Percentiles rank a stretch among this genome's conserved stretches.
phyloP scores from a whole-genome alignment of 371 early-diverging fungal species.

The Dichotomocladium elegans region DNA sequence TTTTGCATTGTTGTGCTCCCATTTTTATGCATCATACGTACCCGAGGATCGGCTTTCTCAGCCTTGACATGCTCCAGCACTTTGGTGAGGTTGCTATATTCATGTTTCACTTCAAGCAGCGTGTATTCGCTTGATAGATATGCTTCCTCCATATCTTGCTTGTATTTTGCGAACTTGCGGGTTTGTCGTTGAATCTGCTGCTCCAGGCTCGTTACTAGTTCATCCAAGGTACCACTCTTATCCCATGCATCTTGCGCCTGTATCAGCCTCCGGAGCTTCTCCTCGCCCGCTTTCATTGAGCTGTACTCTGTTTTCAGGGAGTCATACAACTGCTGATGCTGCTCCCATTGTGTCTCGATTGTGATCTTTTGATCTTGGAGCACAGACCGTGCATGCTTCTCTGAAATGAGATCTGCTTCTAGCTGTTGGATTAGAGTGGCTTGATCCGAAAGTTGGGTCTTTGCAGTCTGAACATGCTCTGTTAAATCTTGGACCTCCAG shows the following conservation, averaged over 20 bases:
- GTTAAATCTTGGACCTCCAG: neutral
- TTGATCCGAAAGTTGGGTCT: neutral
- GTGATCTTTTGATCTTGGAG: neutral
- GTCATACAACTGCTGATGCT: neutral
- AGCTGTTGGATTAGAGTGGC: neutral
- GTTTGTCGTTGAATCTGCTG: neutral
- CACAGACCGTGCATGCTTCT: no score
- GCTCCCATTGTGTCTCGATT: neutral
- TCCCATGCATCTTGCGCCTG: neutral
- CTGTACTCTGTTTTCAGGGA: neutral
- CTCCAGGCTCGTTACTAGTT: neutral
- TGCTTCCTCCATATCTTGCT: neutral
- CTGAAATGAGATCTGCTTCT: neutral
- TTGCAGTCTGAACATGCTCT: neutral
- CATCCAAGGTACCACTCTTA: neutral
- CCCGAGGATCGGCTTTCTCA: no score
- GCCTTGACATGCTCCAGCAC: neutral
- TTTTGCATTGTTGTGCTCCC: no score
- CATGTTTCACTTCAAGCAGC: neutral
- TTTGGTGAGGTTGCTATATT: neutral
- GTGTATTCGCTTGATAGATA: neutral
- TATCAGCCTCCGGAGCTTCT: neutral
- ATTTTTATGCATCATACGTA: no score
- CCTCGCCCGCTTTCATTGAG: neutral
- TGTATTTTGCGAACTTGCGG: neutral